Evolutionary conservation across 2,329 filamentous ascomycete genomes (phyloP).

Genomic region (Penicillium sp.): DNA sequence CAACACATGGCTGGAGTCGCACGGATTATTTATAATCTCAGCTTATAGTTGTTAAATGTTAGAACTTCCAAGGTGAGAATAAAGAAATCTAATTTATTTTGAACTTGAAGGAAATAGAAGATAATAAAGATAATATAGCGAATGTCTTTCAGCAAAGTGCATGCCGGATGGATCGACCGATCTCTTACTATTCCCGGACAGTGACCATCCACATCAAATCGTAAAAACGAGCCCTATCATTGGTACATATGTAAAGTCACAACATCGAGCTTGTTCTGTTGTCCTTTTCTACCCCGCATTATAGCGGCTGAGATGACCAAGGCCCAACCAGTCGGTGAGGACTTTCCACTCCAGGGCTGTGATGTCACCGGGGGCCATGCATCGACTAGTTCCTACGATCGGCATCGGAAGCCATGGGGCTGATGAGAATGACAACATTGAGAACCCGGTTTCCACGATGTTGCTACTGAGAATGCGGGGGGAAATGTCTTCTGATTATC

Average conservation of each 20-base stretch:
- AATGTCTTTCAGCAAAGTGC: neutral
- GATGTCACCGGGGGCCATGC: conserved; percentile 8
- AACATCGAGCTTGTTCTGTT: neutral
- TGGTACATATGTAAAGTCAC: neutral
- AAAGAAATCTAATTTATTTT: neutral
- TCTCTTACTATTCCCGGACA: neutral
- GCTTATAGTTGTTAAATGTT: neutral
- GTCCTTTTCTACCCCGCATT: conserved; percentile 1
- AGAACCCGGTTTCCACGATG: neutral
- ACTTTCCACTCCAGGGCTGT: neutral
- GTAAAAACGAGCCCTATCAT: neutral
- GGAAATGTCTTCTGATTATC: neutral
- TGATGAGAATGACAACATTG: neutral
- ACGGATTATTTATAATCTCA: neutral
- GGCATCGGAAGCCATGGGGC: conserved; percentile 4
- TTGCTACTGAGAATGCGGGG: neutral
- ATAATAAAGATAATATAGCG: too few relatives aligned
- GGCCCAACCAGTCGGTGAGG: conserved; percentile 10
- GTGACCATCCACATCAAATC: neutral
- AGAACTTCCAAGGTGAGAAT: neutral
- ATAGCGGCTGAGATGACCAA: conserved; percentile 1
- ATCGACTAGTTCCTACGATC: conserved; percentile 1
- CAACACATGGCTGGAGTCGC: neutral
- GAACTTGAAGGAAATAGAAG: neutral
- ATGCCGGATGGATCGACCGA: neutral